A percentile compares a stretch with the other conserved stretches of the same genome.
These are phyloP conservation scores for Dioscorea cayenensis DNA, from an alignment of 116 monocot genomes.

Conservation along the genomic window DNA sequence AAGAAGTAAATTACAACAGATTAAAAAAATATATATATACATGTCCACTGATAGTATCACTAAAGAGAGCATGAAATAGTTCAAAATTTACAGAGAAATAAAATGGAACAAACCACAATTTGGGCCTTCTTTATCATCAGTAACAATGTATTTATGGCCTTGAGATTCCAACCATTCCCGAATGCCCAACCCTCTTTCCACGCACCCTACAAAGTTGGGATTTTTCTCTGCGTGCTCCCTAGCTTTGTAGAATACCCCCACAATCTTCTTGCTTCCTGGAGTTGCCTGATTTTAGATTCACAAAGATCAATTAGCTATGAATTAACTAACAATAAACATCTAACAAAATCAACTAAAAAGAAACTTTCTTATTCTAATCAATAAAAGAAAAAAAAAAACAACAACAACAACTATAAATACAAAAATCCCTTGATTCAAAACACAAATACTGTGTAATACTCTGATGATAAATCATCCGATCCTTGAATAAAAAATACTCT, in stretches of 20 bases:
- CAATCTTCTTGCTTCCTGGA: slow-evolving; percentile 84
- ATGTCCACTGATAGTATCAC: too few relatives aligned
- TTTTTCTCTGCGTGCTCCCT: slow-evolving; percentile 79
- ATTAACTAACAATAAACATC: background rate
- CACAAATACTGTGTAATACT: background rate
- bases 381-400: too few relatives aligned
- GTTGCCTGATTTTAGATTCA: slow-evolving; percentile 36
- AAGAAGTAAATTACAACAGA: too few relatives aligned
- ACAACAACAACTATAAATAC: background rate
- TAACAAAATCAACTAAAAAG: background rate
- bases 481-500: background rate
- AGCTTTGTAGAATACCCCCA: slow-evolving; percentile 97
- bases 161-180: slow-evolving; percentile 82
- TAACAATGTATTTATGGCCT: slow-evolving; percentile 91
- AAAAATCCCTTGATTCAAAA: background rate
- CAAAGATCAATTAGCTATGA: background rate
- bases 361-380: background rate
- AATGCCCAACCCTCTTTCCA: slow-evolving; percentile 68
- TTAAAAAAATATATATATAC: too few relatives aligned
- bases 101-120: slow-evolving; percentile 43
- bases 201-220: slow-evolving; percentile 87
- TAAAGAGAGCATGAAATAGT: too few relatives aligned
- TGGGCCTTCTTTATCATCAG: slow-evolving; percentile 95
- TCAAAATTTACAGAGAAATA: background rate
- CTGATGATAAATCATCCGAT: background rate